These are phyloP conservation scores for Rhodotorula toruloides DNA, from an alignment of 768 basidiomycete species.

Conservation along the genomic window DNA sequence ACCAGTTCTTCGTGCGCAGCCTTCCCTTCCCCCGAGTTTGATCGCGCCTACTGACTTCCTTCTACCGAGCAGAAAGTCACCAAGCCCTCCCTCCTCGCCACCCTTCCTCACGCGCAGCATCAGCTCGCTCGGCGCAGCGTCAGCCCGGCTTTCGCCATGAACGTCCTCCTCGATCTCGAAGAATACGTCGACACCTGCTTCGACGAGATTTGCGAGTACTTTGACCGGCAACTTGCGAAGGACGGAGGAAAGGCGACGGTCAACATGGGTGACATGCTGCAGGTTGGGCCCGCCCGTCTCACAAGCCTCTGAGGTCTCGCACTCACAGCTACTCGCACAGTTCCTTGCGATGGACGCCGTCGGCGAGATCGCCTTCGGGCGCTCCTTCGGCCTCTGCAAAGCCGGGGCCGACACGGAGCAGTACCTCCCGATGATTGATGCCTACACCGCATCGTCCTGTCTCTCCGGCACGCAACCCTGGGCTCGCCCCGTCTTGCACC, in stretches of 20 bases:
- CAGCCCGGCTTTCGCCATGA: slow-evolving; percentile 16
- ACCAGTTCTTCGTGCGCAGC: slow-evolving; percentile 4
- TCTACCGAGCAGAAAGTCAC: not conserved
- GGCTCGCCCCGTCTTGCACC: not conserved
- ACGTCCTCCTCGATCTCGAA: slow-evolving; percentile 11
- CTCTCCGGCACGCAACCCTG: slow-evolving; percentile 11
- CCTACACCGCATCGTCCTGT: slow-evolving; percentile 4
- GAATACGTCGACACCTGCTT: slow-evolving; percentile 11
- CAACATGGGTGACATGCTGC: slow-evolving; percentile 5
- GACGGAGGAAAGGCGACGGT: not conserved
- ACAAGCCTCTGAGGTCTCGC: too few species aligned
- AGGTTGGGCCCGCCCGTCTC: too few species aligned
- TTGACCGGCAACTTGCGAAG: not conserved
- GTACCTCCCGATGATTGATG: slow-evolving; percentile 14
- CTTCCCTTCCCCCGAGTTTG: not conserved
- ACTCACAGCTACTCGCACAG: too few species aligned
- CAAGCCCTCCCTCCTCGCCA: slow-evolving; percentile 6
- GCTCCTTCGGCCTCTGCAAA: not conserved
- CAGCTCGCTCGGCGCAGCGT: not conserved
- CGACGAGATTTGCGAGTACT: not conserved
- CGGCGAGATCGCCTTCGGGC: not conserved
- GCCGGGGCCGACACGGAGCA: not conserved
- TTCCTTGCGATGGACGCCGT: slow-evolving; percentile 9
- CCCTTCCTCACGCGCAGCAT: not conserved
- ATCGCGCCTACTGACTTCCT: not conserved